These are phyloP conservation scores for Delonix regia DNA, from an alignment of 306 rosid species.

Conservation along the genomic window DNA sequence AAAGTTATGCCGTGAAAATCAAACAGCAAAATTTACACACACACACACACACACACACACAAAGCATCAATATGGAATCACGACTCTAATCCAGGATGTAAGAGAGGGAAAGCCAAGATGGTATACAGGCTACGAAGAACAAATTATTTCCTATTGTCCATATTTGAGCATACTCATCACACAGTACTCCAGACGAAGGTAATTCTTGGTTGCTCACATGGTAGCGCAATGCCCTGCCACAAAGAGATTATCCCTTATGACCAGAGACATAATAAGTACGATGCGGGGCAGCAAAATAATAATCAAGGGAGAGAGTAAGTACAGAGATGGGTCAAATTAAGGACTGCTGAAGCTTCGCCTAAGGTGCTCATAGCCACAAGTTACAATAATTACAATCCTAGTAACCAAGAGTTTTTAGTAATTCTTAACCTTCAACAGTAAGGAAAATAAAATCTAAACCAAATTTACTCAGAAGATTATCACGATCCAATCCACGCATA, in stretches of 20 bases:
- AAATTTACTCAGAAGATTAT: background rate
- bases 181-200: background rate
- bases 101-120: background rate
- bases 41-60: background rate
- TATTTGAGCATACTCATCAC: background rate
- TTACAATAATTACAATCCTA: background rate
- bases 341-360: background rate
- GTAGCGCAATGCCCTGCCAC: constrained; percentile 1
- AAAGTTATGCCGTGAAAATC: background rate
- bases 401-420: background rate
- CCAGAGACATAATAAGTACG: background rate
- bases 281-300: background rate
- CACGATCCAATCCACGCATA: background rate
- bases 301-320: background rate
- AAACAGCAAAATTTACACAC: background rate
- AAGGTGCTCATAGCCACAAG: constrained; percentile 8
- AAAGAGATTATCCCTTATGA: background rate
- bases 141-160: background rate
- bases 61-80: too few species aligned
- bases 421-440: background rate
- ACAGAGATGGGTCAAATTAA: background rate
- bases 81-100: background rate
- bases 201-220: background rate
- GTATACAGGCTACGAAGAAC: background rate
- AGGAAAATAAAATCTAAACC: background rate